Evolutionary conservation across 129 eudicot genomes (phyloP).

Genomic region (Artemisia argyi): DNA sequence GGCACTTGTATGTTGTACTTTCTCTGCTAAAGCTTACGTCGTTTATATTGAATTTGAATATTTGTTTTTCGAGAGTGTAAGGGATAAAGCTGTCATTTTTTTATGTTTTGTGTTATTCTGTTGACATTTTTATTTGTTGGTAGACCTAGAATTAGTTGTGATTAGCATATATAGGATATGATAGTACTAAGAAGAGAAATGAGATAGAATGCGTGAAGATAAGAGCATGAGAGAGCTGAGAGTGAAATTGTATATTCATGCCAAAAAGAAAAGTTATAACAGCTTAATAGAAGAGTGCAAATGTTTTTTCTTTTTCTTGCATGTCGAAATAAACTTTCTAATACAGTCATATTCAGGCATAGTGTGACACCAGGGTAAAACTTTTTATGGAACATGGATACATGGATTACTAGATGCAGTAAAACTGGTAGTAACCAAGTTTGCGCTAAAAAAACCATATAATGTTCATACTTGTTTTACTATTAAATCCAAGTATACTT

Average conservation of each 20-base stretch:
- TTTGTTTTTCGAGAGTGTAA: background rate
- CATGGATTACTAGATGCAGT: constrained; percentile 10
- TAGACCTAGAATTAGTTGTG: background rate
- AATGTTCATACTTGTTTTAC: too few relatives aligned
- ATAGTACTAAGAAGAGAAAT: constrained; percentile 7
- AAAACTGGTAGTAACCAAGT: constrained; percentile 1
- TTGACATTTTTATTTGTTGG: background rate
- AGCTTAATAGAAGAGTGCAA: background rate
- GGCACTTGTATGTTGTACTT: constrained; percentile 43
- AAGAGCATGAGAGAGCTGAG: background rate
- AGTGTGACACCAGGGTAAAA: background rate
- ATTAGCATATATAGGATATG: background rate
- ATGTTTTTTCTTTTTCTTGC: too few relatives aligned
- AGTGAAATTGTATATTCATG: background rate
- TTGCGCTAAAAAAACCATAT: background rate
- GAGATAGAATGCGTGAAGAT: background rate
- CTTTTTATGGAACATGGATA: background rate
- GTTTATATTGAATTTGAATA: background rate
- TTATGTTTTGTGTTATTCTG: background rate
- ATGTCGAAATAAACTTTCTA: too few relatives aligned
- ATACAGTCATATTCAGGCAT: too few relatives aligned
- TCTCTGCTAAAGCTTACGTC: background rate
- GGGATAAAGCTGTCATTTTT: too few relatives aligned
- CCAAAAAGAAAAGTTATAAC: background rate
- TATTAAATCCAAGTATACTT: background rate